phyloP scores from a whole-genome alignment of 257 asterid genomes.

The Solanum ossicruentum region DNA sequence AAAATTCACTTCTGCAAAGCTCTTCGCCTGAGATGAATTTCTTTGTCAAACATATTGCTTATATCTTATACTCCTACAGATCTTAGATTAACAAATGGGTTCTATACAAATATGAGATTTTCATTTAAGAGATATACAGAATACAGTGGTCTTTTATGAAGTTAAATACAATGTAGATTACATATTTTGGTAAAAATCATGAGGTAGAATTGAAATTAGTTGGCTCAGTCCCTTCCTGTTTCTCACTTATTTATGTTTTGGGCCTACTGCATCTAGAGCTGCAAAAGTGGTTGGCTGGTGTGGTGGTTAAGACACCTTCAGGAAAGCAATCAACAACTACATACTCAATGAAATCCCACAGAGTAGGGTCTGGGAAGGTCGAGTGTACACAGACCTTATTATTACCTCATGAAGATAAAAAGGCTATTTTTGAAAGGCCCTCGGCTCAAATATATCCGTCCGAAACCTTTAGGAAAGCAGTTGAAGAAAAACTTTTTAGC shows the following conservation, averaged over 20 bases:
- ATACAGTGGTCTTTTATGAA: background rate
- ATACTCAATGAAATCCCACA: too few species aligned
- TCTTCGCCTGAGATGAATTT: background rate
- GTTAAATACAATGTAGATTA: background rate
- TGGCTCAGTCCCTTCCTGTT: background rate
- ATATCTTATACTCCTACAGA: background rate
- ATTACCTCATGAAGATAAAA: too few species aligned
- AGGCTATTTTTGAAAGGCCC: too few species aligned
- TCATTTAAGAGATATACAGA: background rate
- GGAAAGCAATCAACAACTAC: background rate
- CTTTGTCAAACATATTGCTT: background rate
- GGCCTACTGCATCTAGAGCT: background rate
- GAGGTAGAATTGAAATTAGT: background rate
- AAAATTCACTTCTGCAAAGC: too few species aligned
- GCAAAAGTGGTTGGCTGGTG: background rate
- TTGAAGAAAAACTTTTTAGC: background rate
- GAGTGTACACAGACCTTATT: too few species aligned
- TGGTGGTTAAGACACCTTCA: background rate
- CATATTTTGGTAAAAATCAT: background rate
- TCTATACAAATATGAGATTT: background rate
- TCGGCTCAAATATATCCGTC: too few species aligned
- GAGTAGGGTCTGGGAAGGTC: too few species aligned
- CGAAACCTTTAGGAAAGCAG: background rate
- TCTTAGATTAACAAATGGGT: background rate
- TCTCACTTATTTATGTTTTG: background rate